phyloP scores from a whole-genome alignment of 768 basidiomycete species.

The Mrakia hoshinonis region DNA sequence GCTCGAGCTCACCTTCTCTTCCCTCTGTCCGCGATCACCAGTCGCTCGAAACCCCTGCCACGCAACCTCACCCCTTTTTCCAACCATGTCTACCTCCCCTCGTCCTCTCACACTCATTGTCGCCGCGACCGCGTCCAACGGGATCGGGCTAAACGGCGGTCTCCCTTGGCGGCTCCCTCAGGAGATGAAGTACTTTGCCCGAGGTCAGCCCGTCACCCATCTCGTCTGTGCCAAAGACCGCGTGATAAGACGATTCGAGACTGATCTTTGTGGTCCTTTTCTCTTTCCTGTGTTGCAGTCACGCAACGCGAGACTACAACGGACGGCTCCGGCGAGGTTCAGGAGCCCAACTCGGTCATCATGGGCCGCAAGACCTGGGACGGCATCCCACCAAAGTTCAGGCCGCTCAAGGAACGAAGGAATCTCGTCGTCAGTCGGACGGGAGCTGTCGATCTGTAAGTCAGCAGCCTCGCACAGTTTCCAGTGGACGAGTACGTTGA shows the following conservation, averaged over 20 bases:
- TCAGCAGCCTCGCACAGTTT: neutral
- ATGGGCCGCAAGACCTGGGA: constrained; percentile 99
- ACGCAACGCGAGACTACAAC: too few relatives aligned
- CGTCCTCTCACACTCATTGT: constrained; percentile 72
- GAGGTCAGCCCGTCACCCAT: constrained; percentile 50
- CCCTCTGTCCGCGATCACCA: neutral
- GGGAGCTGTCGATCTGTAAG: constrained; percentile 53
- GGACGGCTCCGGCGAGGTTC: neutral
- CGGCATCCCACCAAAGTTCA: constrained; percentile 75
- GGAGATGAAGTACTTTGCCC: constrained; percentile 90
- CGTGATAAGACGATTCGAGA: too few relatives aligned
- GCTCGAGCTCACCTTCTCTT: neutral
- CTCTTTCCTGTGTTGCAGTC: neutral
- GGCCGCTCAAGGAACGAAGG: constrained; percentile 63
- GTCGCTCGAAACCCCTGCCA: neutral
- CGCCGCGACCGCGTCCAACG: constrained; percentile 76
- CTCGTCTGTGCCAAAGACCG: too few relatives aligned
- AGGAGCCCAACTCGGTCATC: constrained; percentile 60
- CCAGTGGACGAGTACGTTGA: too few relatives aligned
- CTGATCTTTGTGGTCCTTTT: neutral
- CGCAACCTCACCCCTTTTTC: neutral
- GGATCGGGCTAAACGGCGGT: constrained; percentile 66
- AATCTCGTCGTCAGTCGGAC: constrained; percentile 73
- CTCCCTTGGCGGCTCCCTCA: constrained; percentile 83
- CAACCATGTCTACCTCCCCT: neutral